Conservation (phyloP, 2,329 filamentous ascomycete species). For the Colletotrichum sp. region DNA sequence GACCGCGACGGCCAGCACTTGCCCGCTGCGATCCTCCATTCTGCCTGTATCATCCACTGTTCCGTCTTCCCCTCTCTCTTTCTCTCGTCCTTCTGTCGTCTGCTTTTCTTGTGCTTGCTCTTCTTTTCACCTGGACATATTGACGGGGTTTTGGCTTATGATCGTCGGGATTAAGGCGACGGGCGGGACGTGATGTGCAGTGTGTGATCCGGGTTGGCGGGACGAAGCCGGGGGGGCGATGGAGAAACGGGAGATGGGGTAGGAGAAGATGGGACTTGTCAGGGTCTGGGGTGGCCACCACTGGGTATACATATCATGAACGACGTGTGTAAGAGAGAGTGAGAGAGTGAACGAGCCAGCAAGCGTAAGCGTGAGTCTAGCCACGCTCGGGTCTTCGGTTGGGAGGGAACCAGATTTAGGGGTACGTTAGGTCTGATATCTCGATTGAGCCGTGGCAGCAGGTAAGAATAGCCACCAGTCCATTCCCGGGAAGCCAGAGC, state of each 20-base stretch:
- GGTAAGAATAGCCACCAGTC: conserved; percentile 13
- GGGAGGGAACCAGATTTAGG: conserved; percentile 1
- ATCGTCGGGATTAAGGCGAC: background rate
- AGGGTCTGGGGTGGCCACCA: conserved; percentile 3
- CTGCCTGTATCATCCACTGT: background rate
- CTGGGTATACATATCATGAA: conserved; percentile 11
- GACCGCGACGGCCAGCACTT: conserved; percentile 29
- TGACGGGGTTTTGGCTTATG: background rate
- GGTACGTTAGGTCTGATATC: conserved; percentile 3
- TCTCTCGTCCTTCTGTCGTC: background rate
- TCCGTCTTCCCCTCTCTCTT: background rate
- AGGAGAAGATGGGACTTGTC: background rate
- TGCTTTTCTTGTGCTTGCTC: background rate
- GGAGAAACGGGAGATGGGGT: background rate
- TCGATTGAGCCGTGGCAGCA: background rate
- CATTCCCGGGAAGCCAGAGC: background rate
- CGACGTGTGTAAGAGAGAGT: background rate
- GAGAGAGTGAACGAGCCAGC: background rate
- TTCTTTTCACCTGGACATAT: background rate
- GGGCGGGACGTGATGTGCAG: background rate
- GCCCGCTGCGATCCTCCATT: conserved; percentile 24
- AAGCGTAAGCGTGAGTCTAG: background rate
- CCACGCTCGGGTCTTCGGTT: background rate
- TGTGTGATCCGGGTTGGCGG: background rate
- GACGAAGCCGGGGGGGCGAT: background rate